Percentiles rank a stretch among this genome's conserved stretches.
Conservation (phyloP, 2,329 filamentous ascomycete genomes). For the Aspergillus sp. region DNA sequence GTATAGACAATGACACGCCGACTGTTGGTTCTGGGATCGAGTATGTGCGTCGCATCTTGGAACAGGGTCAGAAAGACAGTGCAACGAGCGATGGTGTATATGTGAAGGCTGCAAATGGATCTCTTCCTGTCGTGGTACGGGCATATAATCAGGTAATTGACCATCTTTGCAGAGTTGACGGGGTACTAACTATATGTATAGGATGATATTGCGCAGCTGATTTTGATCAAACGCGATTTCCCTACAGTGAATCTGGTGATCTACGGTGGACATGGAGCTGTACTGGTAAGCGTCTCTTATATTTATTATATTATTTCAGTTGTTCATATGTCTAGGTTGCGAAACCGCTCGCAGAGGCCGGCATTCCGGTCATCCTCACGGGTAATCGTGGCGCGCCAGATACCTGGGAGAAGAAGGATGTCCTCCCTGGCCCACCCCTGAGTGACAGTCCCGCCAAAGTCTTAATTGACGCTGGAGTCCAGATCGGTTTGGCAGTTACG, state of each 20-base stretch:
- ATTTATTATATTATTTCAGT: no score
- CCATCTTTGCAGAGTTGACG: neutral
- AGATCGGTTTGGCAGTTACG: slow-evolving; percentile 38
- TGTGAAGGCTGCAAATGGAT: neutral
- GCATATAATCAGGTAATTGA: neutral
- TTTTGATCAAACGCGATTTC: slow-evolving; percentile 5
- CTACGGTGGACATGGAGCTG: neutral
- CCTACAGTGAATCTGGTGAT: neutral
- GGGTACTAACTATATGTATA: neutral
- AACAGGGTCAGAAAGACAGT: neutral
- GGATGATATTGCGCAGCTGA: slow-evolving; percentile 9
- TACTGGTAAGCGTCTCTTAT: neutral
- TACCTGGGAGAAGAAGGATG: slow-evolving; percentile 39
- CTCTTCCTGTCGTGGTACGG: neutral
- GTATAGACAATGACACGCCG: neutral
- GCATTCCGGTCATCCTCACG: slow-evolving; percentile 47
- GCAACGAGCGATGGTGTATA: neutral
- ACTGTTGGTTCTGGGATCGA: neutral
- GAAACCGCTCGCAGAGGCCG: slow-evolving; percentile 46
- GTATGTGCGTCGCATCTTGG: neutral
- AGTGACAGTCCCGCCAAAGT: slow-evolving; percentile 27
- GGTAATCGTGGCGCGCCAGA: slow-evolving; percentile 34
- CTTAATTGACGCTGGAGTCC: neutral
- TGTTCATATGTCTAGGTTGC: slow-evolving; percentile 7
- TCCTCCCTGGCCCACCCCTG: slow-evolving; percentile 46